Conservation (phyloP, 495 filamentous ascomycete genomes). For the Penicillium herquei region DNA sequence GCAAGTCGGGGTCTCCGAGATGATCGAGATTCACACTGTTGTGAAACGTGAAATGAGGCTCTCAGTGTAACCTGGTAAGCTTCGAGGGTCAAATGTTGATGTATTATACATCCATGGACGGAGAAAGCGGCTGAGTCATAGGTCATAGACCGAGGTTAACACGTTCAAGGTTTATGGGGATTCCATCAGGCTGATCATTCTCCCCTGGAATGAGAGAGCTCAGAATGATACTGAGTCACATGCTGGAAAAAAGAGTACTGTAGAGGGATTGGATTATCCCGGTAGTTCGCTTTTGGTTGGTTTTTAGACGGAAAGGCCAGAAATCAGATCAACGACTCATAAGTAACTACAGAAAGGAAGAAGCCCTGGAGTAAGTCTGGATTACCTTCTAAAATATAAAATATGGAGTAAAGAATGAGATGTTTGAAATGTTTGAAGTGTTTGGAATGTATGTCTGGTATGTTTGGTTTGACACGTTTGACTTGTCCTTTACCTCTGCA, state of each 20-base stretch:
- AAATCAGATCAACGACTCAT: too few species aligned
- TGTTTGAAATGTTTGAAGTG: neutral
- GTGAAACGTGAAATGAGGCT: neutral
- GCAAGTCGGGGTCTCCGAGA: neutral
- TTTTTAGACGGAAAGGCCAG: too few species aligned
- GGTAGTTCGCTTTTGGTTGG: too few species aligned
- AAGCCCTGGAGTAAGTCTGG: too few species aligned
- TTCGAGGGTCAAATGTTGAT: too few species aligned
- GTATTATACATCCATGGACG: neutral
- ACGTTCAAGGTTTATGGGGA: neutral
- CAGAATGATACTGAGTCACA: neutral
- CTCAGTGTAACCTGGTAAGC: neutral
- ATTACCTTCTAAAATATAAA: too few species aligned
- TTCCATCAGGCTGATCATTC: slow-evolving; percentile 14
- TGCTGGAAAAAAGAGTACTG: too few species aligned
- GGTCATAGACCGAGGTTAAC: slow-evolving; percentile 5
- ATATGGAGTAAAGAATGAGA: neutral
- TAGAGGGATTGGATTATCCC: too few species aligned
- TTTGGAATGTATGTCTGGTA: neutral
- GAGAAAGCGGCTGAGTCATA: slow-evolving; percentile 4
- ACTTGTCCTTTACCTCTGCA: neutral
- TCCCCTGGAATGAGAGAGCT: neutral
- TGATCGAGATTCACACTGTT: neutral
- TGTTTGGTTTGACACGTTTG: neutral
- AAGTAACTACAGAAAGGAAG: too few species aligned